A percentile compares a stretch with the other conserved stretches of the same genome.
phyloP scores from a whole-genome alignment of 768 basidiomycete genomes.

The Russula sp. region DNA sequence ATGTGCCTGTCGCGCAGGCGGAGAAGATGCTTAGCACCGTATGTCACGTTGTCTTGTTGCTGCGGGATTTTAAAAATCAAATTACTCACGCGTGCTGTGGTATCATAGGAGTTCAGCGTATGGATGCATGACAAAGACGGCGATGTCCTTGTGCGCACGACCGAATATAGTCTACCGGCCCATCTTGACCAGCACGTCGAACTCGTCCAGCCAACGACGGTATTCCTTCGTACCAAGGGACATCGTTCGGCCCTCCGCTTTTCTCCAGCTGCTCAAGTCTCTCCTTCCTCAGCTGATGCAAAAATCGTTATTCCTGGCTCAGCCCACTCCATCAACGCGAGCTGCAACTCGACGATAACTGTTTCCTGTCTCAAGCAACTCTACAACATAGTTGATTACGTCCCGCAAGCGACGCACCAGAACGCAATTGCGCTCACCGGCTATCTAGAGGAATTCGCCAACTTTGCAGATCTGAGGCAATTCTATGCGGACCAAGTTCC shows the following conservation, averaged over 20 bases:
- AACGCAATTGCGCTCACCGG: slow-evolving; percentile 40
- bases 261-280: not conserved
- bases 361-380: slow-evolving; percentile 38
- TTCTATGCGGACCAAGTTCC: slow-evolving; percentile 38
- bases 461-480: slow-evolving; percentile 35
- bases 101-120: slow-evolving; percentile 50
- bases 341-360: slow-evolving; percentile 40
- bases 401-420: slow-evolving; percentile 30
- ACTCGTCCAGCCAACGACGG: slow-evolving; percentile 63
- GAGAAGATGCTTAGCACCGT: slow-evolving; percentile 64
- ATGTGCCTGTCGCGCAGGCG: slow-evolving; percentile 49
- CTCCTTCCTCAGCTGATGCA: not conserved
- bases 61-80: not conserved
- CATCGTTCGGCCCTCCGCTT: slow-evolving; percentile 42
- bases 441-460: slow-evolving; percentile 39
- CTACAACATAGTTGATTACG: slow-evolving; percentile 38
- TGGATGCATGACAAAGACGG: slow-evolving; percentile 52
- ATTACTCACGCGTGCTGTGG: not conserved
- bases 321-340: slow-evolving; percentile 33
- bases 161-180: slow-evolving; percentile 56
- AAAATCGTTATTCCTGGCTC: slow-evolving; percentile 11
- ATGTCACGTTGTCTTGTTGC: not conserved
- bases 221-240: slow-evolving; percentile 49
- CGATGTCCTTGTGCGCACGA: slow-evolving; percentile 56
- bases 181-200: slow-evolving; percentile 55